Evolutionary conservation across 495 filamentous ascomycete genomes (phyloP), one percentile per base, ranked within the genome.

Genomic region (Achaetomiella virescens): DNA sequence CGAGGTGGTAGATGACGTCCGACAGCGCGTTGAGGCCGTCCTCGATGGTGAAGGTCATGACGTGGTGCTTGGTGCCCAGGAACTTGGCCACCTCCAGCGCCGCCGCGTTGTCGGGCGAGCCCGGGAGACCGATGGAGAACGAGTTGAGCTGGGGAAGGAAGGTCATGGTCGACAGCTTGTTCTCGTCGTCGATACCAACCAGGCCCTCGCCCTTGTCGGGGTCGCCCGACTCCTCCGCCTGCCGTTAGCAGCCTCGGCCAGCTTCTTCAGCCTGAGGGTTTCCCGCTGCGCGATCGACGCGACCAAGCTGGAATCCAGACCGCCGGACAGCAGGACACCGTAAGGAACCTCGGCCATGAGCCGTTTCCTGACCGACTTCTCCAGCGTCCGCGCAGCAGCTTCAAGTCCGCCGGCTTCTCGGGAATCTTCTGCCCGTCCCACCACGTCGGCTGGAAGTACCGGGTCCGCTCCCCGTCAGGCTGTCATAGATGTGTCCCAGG

Each of bases 301-400:
- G 33, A 97, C 90, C 71, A 98, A 75, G 66, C 88, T 93, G 27
- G 95, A 97, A 75, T 98, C 93, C 45, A 98, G 80, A 64, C 93
- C 93, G 64, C 93, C 93, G 27, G 95, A 97, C 18, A 98, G 79
- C 45, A 98, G 76, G 15, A 98, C 93, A 71, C 93, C 93, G 69
- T 96, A 98, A 17, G 93, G 93, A 44, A 98, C 93, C 73, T 98
- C 93, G 18, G 93, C 93, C 93, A 98, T 98, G 65, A 98, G 77
- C 55, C 93, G 83, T 76, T 98, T 98, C 64, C 93, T 84, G 43
- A 98, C 95, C 25, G 93, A 86, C 71, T 82, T 85, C 79, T 97
- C 93, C 38, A 98, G 78, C 0, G 87, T 85, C 60, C 81, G 47
- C 93, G 84, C 55, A 98, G 76, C 14, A 78, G 53, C 74, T 86